These are phyloP conservation scores for Dipteronia sinensis DNA, from an alignment of 345 rosid species.

Conservation along the genomic window DNA sequence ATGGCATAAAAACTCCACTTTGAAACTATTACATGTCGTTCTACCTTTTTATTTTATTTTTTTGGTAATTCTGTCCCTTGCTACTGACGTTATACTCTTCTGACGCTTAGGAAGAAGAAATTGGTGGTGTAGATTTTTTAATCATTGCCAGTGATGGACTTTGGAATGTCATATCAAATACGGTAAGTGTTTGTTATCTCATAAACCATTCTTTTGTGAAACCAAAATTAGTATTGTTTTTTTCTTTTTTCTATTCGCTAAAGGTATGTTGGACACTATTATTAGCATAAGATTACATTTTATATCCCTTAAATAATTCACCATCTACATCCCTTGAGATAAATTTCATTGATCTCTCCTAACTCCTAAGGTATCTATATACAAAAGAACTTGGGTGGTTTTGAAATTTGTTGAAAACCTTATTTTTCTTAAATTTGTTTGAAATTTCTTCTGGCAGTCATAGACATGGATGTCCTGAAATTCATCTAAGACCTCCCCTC, in stretches of 20 bases:
- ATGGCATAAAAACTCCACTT: background rate
- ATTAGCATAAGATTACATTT: background rate
- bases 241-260: background rate
- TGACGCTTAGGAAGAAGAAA: slow-evolving; percentile 53
- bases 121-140: slow-evolving; percentile 50
- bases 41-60: background rate
- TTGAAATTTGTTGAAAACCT: background rate
- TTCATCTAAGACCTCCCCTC: background rate
- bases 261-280: background rate
- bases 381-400: background rate
- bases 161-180: slow-evolving; percentile 61
- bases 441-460: background rate
- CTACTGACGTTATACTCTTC: slow-evolving; percentile 9
- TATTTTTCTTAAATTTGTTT: background rate
- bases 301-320: too few species aligned
- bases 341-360: background rate
- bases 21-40: background rate
- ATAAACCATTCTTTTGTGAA: background rate
- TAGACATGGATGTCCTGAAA: background rate
- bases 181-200: slow-evolving; percentile 27
- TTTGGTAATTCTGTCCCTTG: background rate
- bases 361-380: background rate
- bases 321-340: too few species aligned
- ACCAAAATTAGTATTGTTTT: background rate
- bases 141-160: slow-evolving; percentile 67